phyloP scores from a whole-genome alignment of 2,329 filamentous ascomycete species.

The Zalaria obscura region DNA sequence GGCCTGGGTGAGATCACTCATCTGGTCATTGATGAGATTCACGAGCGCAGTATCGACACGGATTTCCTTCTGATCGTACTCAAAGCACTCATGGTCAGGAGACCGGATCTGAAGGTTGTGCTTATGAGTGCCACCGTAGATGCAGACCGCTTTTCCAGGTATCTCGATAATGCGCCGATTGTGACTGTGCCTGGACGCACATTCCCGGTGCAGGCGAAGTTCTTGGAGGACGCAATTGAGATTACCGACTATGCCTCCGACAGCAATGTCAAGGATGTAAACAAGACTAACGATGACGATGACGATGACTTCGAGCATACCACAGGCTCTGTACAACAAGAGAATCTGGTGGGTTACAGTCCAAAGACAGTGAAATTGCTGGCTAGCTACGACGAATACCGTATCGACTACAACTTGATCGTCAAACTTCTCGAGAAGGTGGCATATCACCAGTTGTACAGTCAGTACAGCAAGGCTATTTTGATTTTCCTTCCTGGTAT shows the following conservation, averaged over 20 bases:
- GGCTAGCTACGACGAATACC: constrained; percentile 72
- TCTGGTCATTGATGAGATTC: constrained; percentile 91
- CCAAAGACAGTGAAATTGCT: constrained; percentile 61
- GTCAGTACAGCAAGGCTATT: constrained; percentile 71
- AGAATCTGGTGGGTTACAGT: constrained; percentile 60
- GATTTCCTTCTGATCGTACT: constrained; percentile 91
- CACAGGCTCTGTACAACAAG: constrained; percentile 28
- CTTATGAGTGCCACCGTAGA: constrained; percentile 98
- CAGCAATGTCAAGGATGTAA: constrained; percentile 26
- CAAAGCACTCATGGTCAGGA: constrained; percentile 60
- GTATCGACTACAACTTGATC: constrained; percentile 79
- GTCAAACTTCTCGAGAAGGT: constrained; percentile 66
- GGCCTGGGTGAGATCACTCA: constrained; percentile 84
- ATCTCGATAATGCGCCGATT: constrained; percentile 73
- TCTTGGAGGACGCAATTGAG: constrained; percentile 86
- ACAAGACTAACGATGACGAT: constrained; percentile 30
- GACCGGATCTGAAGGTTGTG: constrained; percentile 78
- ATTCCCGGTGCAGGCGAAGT: constrained; percentile 78
- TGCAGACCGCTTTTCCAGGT: constrained; percentile 77
- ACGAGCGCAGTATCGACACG: constrained; percentile 91
- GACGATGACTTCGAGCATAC: constrained; percentile 29
- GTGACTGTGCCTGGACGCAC: constrained; percentile 85
- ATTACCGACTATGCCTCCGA: constrained; percentile 62
- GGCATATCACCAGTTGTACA: constrained; percentile 51
- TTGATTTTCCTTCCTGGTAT: constrained; percentile 93